These are phyloP conservation scores for Aquanectria penicillioides DNA, from an alignment of 2,329 filamentous ascomycete species.

Conservation along the genomic window DNA sequence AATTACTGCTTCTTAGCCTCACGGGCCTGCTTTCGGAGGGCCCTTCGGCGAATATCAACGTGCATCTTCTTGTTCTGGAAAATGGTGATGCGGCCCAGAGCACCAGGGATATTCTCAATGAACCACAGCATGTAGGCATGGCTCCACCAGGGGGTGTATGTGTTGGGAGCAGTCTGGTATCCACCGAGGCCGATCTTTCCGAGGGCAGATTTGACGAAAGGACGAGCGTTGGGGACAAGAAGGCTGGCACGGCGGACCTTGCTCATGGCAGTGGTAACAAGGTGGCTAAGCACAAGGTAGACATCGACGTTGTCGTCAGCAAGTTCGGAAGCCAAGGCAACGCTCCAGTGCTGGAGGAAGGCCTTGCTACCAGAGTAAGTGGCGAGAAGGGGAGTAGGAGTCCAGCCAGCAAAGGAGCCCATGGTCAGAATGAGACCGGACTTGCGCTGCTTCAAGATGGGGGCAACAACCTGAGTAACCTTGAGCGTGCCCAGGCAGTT, in stretches of 20 bases:
- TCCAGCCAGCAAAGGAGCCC: conserved; percentile 94
- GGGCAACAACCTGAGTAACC: conserved; percentile 85
- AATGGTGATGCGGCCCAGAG: conserved; percentile 58
- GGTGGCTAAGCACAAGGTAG: conserved; percentile 90
- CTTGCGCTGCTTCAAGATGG: conserved; percentile 85
- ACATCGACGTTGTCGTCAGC: conserved; percentile 84
- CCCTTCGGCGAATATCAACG: conserved; percentile 81
- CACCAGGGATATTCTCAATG: conserved; percentile 68
- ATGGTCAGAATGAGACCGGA: conserved; percentile 93
- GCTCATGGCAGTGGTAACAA: conserved; percentile 96
- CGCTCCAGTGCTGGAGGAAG: conserved; percentile 97
- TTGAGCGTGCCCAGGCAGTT: conserved; percentile 93
- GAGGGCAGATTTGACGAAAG: conserved; percentile 83
- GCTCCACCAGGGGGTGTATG: conserved; percentile 92
- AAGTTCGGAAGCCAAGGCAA: conserved; percentile 84
- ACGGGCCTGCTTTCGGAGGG: conserved; percentile 84
- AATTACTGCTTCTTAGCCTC: conserved; percentile 75
- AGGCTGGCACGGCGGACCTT: conserved; percentile 86
- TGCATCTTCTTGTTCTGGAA: conserved; percentile 75
- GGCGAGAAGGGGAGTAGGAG: conserved; percentile 90
- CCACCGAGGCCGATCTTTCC: conserved; percentile 84
- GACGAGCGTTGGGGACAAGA: conserved; percentile 82
- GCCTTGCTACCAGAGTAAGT: conserved; percentile 99
- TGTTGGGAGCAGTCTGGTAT: conserved; percentile 82
- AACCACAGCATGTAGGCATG: conserved; percentile 91